Evolutionary conservation across 1,284 basidiomycete genomes (phyloP).

Genomic region (Malassezia equina): DNA sequence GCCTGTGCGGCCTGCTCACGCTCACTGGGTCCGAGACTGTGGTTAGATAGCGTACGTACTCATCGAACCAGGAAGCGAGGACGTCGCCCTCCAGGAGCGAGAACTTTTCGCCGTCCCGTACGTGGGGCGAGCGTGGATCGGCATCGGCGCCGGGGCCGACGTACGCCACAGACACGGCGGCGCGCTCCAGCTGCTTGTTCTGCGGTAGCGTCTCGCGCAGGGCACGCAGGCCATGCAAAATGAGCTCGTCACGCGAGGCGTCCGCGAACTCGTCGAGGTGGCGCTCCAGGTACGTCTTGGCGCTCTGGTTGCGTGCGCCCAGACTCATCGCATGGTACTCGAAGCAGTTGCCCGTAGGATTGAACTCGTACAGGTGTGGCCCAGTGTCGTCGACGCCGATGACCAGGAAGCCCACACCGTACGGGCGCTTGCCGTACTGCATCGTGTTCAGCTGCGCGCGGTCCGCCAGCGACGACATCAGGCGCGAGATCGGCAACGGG

Average conservation of each 20-base stretch:
- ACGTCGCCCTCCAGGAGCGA: conserved; percentile 40
- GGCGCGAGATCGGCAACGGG: conserved; percentile 81
- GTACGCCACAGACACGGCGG: conserved; percentile 37
- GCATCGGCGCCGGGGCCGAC: conserved; percentile 45
- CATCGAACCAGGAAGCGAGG: conserved; percentile 32
- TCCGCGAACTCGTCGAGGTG: conserved; percentile 69
- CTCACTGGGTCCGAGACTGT: conserved; percentile 6
- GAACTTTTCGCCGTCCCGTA: conserved; percentile 37
- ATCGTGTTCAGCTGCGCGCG: conserved; percentile 99
- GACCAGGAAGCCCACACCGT: conserved; percentile 97
- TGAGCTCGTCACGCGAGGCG: conserved; percentile 28
- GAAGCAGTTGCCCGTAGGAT: conserved; percentile 90
- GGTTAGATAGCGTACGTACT: neutral
- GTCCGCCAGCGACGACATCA: conserved; percentile 87
- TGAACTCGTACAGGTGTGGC: conserved; percentile 96
- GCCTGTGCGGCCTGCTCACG: conserved; percentile 10
- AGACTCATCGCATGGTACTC: conserved; percentile 99
- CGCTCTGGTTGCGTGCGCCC: conserved; percentile 90
- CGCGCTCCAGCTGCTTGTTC: conserved; percentile 44
- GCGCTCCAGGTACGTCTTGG: conserved; percentile 95
- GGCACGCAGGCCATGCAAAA: conserved; percentile 41
- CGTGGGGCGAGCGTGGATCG: conserved; percentile 24
- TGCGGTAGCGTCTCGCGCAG: conserved; percentile 45
- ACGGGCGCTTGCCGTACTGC: conserved; percentile 91
- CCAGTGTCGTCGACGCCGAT: conserved; percentile 89